phyloP scores from a whole-genome alignment of 495 filamentous ascomycete species.

The Astrothelium subdiscretum region DNA sequence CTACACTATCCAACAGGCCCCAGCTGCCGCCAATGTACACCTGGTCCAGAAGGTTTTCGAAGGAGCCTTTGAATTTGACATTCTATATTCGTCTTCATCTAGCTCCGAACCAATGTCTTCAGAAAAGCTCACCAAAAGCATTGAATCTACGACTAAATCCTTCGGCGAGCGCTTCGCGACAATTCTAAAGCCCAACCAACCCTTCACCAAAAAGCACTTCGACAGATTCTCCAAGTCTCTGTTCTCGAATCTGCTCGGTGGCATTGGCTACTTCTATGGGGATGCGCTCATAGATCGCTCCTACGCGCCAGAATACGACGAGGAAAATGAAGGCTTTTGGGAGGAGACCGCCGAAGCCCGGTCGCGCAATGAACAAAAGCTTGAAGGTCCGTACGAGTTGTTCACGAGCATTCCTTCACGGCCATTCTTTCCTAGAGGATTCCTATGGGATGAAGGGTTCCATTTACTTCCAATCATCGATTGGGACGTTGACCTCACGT shows the following conservation, averaged over 20 bases:
- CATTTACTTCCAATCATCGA: slow-evolving; percentile 86
- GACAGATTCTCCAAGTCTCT: slow-evolving; percentile 73
- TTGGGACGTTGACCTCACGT: slow-evolving; percentile 84
- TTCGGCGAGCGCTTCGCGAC: slow-evolving; percentile 67
- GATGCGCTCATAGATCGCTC: slow-evolving; percentile 79
- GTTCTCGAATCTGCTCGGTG: slow-evolving; percentile 88
- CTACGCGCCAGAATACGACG: slow-evolving; percentile 80
- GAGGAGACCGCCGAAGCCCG: slow-evolving; percentile 75
- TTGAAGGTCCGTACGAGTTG: slow-evolving; percentile 79
- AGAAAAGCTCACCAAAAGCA: slow-evolving; percentile 55
- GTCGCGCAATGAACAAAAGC: slow-evolving; percentile 45
- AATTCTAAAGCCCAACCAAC: slow-evolving; percentile 60
- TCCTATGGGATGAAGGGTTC: slow-evolving; percentile 97
- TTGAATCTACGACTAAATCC: slow-evolving; percentile 48
- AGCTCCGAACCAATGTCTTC: slow-evolving; percentile 48
- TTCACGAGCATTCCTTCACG: slow-evolving; percentile 89
- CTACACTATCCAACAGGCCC: slow-evolving; percentile 61
- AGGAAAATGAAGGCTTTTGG: slow-evolving; percentile 96
- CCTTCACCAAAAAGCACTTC: slow-evolving; percentile 64
- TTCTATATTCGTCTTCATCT: slow-evolving; percentile 78
- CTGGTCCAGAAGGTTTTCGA: slow-evolving; percentile 87
- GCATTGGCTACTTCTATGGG: slow-evolving; percentile 92
- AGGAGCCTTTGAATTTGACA: slow-evolving; percentile 85
- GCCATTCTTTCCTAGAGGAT: slow-evolving; percentile 92
- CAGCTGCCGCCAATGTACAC: slow-evolving; percentile 70